Evolutionary conservation across 371 early-diverging fungal species (phyloP).

Genomic region (Dichotomocladium elegans): DNA sequence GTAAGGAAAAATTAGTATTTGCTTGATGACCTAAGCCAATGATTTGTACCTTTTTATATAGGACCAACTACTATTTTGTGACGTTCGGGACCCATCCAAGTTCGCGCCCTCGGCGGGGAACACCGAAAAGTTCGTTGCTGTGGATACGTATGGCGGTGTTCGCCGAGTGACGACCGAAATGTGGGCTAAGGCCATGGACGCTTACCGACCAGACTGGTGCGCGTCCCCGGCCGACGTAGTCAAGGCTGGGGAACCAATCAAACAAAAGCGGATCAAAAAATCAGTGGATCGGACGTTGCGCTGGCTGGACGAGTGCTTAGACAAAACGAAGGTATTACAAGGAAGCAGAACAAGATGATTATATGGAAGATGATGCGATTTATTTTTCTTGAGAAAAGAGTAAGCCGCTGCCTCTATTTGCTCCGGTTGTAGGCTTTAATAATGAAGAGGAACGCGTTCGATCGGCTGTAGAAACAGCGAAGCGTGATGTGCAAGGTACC

Average conservation of each 20-base stretch:
- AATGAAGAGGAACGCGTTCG: constrained; percentile 52
- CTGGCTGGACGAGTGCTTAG: constrained; percentile 49
- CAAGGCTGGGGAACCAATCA: constrained; percentile 42
- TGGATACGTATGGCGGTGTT: constrained; percentile 66
- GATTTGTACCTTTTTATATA: too few species aligned
- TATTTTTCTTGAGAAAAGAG: too few species aligned
- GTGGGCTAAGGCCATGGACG: constrained; percentile 44
- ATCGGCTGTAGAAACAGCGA: constrained; percentile 55
- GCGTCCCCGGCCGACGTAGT: constrained; percentile 40
- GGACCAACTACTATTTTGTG: constrained; percentile 53
- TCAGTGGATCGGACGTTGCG: constrained; percentile 65
- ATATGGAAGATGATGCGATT: neutral
- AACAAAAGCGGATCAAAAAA: constrained; percentile 57
- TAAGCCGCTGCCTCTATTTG: constrained; percentile 55
- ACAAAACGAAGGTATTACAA: neutral
- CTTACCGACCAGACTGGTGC: constrained; percentile 53
- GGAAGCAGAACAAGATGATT: neutral
- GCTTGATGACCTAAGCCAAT: too few species aligned
- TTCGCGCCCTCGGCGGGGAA: constrained; percentile 44
- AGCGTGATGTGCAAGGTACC: constrained; percentile 34
- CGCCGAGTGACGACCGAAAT: constrained; percentile 54
- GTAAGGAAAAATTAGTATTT: too few species aligned
- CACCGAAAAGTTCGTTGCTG: constrained; percentile 62
- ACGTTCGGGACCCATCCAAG: constrained; percentile 61
- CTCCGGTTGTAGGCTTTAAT: constrained; percentile 52